Conservation (phyloP, 176 grass and related monocot genomes). For the Triticum monococcum region DNA sequence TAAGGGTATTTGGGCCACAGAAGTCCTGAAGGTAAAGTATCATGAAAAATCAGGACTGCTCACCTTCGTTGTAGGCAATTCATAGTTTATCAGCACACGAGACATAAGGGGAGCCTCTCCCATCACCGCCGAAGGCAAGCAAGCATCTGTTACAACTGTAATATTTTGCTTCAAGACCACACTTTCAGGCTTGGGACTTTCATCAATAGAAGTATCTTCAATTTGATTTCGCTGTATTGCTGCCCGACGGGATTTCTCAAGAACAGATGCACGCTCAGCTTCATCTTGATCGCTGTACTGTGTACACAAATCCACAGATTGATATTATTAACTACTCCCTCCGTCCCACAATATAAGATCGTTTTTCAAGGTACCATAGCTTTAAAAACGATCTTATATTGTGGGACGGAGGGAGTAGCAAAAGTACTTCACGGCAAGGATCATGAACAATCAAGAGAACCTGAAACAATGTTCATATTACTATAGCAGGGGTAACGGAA, state of each 20-base stretch:
- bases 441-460: neutral
- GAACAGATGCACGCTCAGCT: slow-evolving; percentile 59
- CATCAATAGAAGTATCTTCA: slow-evolving; percentile 26
- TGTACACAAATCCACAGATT: slow-evolving; percentile 19
- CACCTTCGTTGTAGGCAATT: slow-evolving; percentile 83
- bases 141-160: slow-evolving; percentile 80
- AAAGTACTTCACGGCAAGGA: slow-evolving; percentile 11
- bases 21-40: neutral
- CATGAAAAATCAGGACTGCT: neutral
- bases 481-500: neutral
- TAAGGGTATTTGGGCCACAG: neutral
- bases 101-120: slow-evolving; percentile 74
- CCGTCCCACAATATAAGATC: too few relatives aligned
- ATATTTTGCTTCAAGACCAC: slow-evolving; percentile 48
- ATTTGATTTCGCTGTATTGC: slow-evolving; percentile 56
- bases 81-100: slow-evolving; percentile 82
- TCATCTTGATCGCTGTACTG: slow-evolving; percentile 90
- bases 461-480: slow-evolving; percentile 6
- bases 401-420: neutral
- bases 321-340: neutral
- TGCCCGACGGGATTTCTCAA: slow-evolving; percentile 71
- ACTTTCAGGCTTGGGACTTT: slow-evolving; percentile 50
- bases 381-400: too few relatives aligned
- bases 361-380: too few relatives aligned
- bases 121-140: slow-evolving; percentile 58